Percentiles rank a stretch among this genome's conserved stretches.
phyloP scores from a whole-genome alignment of 2,329 filamentous ascomycete genomes.

The Arthrobotrys pseudoclavata region DNA sequence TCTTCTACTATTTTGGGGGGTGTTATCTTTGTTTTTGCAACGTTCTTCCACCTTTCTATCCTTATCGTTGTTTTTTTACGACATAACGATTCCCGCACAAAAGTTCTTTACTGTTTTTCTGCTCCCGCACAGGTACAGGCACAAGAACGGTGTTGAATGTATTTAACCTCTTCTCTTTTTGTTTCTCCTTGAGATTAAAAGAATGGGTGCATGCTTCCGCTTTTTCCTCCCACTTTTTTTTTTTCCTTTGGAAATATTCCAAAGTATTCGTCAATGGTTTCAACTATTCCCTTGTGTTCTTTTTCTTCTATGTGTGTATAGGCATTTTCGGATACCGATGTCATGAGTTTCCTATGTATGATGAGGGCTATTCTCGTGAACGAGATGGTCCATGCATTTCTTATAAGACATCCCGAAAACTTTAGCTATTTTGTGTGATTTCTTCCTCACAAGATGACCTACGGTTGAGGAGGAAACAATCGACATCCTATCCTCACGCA shows the following conservation, averaged over 20 bases:
- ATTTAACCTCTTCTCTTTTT: constrained; percentile 46
- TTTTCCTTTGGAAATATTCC: constrained; percentile 25
- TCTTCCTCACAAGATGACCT: no score
- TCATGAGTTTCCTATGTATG: constrained; percentile 21
- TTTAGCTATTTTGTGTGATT: neutral
- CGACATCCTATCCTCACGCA: no score
- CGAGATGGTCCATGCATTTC: neutral
- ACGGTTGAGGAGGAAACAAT: no score
- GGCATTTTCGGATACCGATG: constrained; percentile 30
- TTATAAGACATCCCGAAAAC: neutral
- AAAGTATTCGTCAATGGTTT: constrained; percentile 28
- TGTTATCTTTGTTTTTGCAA: constrained; percentile 4
- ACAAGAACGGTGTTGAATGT: constrained; percentile 59
- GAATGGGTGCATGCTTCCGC: constrained; percentile 34
- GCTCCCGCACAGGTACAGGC: constrained; percentile 35
- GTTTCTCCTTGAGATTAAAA: constrained; percentile 30
- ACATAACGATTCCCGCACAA: constrained; percentile 42
- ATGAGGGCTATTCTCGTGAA: neutral
- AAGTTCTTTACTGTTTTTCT: constrained; percentile 55
- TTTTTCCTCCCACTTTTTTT: neutral
- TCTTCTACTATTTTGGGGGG: constrained; percentile 19
- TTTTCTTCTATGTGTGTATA: constrained; percentile 20
- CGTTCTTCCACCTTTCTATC: constrained; percentile 12
- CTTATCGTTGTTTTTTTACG: constrained; percentile 3
- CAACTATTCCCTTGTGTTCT: constrained; percentile 4